These are phyloP conservation scores for Boletus rufocinnamomeus DNA, from an alignment of 768 basidiomycete species.

Conservation along the genomic window DNA sequence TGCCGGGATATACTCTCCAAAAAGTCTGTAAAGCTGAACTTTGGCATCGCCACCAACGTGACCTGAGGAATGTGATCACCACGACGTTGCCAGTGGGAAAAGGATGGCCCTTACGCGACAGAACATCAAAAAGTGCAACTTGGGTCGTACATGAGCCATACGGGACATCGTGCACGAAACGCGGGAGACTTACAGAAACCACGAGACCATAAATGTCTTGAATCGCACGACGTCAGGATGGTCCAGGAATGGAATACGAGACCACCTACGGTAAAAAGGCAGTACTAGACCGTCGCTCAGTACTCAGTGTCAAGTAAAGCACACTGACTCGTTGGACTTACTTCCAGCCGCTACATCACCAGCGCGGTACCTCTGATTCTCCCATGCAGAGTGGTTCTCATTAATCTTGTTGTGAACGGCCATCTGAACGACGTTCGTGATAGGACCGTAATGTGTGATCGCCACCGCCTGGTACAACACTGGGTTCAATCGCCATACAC, in stretches of 20 bases:
- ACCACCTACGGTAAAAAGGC: constrained; percentile 60
- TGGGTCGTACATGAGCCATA: constrained; percentile 23
- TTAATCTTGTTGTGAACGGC: constrained; percentile 49
- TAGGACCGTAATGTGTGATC: constrained; percentile 65
- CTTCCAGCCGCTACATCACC: constrained; percentile 62
- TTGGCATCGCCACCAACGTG: constrained; percentile 59
- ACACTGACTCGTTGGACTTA: constrained; percentile 32
- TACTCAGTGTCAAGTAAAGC: constrained; percentile 10
- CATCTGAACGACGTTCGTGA: constrained; percentile 65
- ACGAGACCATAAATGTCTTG: constrained; percentile 64
- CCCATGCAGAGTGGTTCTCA: constrained; percentile 39
- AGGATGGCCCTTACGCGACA: constrained; percentile 43
- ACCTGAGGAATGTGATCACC: constrained; percentile 39
- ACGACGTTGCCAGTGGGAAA: neutral
- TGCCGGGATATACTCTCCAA: constrained; percentile 61
- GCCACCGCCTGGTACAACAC: constrained; percentile 52
- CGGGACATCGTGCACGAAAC: neutral
- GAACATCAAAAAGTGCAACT: constrained; percentile 56
- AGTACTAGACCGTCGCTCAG: constrained; percentile 41
- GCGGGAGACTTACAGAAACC: constrained; percentile 44
- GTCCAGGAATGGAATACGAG: neutral
- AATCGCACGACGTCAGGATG: constrained; percentile 16
- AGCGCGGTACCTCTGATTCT: constrained; percentile 45
- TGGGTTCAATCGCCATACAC: neutral
- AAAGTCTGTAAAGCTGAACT: constrained; percentile 63